Evolutionary conservation across 1,139 yeast species (phyloP), one percentile per base, ranked within the genome.

Genomic region (Ogataea hybrid): DNA sequence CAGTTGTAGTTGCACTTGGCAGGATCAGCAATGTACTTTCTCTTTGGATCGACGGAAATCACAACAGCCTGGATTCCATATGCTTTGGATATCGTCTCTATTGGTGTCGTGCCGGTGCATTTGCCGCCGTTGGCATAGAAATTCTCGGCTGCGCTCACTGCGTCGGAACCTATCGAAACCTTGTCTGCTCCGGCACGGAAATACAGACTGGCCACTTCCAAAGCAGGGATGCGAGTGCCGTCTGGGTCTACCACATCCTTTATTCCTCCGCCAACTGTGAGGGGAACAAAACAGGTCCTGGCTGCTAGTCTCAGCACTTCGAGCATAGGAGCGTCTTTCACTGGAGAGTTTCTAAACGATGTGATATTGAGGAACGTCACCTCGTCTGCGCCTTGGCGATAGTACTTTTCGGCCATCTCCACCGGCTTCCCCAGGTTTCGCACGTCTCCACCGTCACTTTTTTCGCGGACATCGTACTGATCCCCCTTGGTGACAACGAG

Each of bases 41-140:
- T 75, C 58, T 87, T 92, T 22, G 98, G 98, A 62, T 92, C 98
- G 16, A 92, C 96, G 0, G 97, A 89, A 17, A 92, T 89, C 5
- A 92, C 97, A 10, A 92, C 98, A 0, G 98, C 98, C 64, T 92
- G 98, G 16, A 79, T 84, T 46, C 98, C 98, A 63, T 92, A 92
- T 0, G 95, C 87, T 30, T 77, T 75, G 3, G 97, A 87, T 25
- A 92, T 92, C 0, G 92, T 81, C 63, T 92, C 98, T 51, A 92
- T 89, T 8, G 98, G 96, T 0, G 95, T 74, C 1, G 68, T 71
- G 0, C 97, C 97, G 31, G 77, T 75, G 32, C 84, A 80, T 35
- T 60, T 63, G 27, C 68, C 65, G 34, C 81, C 81, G 38, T 71
- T 71, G 2, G 73, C 75, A 62, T 84, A 86, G 62, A 71, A 92